Evolutionary conservation across 257 asterid genomes (phyloP).

Genomic region (Oldenlandia corymbosa): DNA sequence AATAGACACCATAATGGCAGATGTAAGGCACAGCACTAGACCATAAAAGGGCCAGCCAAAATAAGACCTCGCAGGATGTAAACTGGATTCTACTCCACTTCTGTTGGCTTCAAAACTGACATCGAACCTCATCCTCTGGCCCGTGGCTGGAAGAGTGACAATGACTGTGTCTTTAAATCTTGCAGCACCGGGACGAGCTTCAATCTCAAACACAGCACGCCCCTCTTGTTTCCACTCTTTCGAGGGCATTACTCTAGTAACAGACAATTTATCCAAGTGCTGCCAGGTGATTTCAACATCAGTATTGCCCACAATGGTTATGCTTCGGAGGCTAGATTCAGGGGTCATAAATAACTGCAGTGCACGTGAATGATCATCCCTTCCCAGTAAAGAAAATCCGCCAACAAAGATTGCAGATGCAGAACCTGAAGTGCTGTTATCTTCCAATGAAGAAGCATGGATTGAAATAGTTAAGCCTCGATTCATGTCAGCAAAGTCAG

Average conservation of each 20-base stretch:
- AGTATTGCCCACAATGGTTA: constrained; percentile 68
- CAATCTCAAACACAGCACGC: constrained; percentile 45
- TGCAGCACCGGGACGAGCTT: constrained; percentile 29
- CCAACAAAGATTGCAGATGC: constrained; percentile 75
- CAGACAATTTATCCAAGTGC: constrained; percentile 36
- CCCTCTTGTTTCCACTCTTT: constrained; percentile 29
- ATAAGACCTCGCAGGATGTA: too few relatives aligned
- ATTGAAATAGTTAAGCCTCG: constrained; percentile 42
- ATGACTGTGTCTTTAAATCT: constrained; percentile 49
- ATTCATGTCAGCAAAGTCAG: constrained; percentile 26
- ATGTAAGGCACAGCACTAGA: too few relatives aligned
- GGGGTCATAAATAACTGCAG: too few relatives aligned
- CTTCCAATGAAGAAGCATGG: constrained; percentile 55
- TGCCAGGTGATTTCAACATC: constrained; percentile 57
- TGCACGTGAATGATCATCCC: constrained; percentile 37
- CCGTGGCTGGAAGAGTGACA: constrained; percentile 67
- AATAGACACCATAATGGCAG: too few relatives aligned
- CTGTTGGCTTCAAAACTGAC: constrained; percentile 50
- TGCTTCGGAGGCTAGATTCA: constrained; percentile 45
- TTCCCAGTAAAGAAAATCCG: constrained; percentile 57
- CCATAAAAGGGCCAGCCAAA: too few relatives aligned
- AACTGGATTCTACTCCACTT: too few relatives aligned
- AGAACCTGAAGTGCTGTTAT: constrained; percentile 46
- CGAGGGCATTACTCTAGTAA: constrained; percentile 33
- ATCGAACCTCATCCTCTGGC: constrained; percentile 56